Conservation (phyloP, 352 stramenopile genomes). For the Plasmopara viticola region DNA sequence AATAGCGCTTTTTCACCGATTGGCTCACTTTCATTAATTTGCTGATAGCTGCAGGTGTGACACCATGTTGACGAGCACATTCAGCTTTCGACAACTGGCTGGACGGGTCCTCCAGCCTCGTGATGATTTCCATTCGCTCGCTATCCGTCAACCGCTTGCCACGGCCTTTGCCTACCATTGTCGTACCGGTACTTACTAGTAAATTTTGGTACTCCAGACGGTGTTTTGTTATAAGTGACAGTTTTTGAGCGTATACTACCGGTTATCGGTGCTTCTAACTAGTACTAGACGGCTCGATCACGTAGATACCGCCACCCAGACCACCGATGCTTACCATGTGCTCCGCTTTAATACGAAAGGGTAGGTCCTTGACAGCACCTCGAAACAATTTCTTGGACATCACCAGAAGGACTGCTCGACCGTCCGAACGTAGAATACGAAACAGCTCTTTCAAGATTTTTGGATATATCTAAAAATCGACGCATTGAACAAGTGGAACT, state of each 20-base stretch:
- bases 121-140: conserved; percentile 32
- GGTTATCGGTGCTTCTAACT: no score
- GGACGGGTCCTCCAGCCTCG: conserved; percentile 48
- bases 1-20: conserved; percentile 65
- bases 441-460: conserved; percentile 68
- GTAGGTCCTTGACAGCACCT: conserved; percentile 37
- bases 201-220: no score
- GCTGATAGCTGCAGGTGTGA: conserved; percentile 66
- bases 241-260: no score
- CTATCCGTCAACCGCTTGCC: no score
- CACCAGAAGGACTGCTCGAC: conserved; percentile 64
- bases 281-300: conserved; percentile 29
- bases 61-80: conserved; percentile 55
- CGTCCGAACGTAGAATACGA: conserved; percentile 47
- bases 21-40: conserved; percentile 74
- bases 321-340: conserved; percentile 75
- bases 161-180: no score
- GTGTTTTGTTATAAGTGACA: no score
- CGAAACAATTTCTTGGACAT: conserved; percentile 77
- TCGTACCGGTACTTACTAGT: no score
- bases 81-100: conserved; percentile 46
- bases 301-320: conserved; percentile 51
- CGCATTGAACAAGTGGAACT: not conserved
- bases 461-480: conserved; percentile 52
- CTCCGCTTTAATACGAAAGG: conserved; percentile 32